Evolutionary conservation across 2,329 filamentous ascomycete genomes (phyloP).

Genomic region (Fusarium temperatum): DNA sequence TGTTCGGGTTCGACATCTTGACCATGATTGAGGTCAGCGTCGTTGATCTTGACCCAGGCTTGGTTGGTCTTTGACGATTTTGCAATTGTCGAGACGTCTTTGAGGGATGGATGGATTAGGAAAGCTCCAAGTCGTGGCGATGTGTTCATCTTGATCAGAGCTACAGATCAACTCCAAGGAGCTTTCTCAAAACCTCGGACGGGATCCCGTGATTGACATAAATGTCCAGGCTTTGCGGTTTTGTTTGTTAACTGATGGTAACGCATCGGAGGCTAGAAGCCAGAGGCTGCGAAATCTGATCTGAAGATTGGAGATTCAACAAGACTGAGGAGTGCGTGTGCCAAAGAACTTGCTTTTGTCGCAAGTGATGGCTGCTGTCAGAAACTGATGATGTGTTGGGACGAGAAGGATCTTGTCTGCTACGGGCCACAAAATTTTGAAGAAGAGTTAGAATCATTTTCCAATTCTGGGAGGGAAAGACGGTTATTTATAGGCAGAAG

Average conservation of each 20-base stretch:
- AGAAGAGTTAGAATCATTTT: neutral
- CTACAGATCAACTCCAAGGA: neutral
- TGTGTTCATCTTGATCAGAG: too few relatives aligned
- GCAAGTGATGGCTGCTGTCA: neutral
- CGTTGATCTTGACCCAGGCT: neutral
- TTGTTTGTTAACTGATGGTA: neutral
- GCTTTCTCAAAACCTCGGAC: neutral
- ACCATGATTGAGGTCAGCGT: rapidly evolving
- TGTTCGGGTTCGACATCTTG: neutral
- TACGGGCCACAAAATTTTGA: rapidly evolving
- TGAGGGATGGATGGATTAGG: neutral
- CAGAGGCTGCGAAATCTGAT: neutral
- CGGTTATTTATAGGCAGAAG: neutral
- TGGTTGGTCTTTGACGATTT: neutral
- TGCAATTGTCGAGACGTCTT: neutral
- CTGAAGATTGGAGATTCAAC: neutral
- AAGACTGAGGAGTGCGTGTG: neutral
- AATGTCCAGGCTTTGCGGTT: neutral
- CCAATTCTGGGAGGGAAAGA: too few relatives aligned
- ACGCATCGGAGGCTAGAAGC: rapidly evolving
- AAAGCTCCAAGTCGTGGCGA: too few relatives aligned
- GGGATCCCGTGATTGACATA: neutral
- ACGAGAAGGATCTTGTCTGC: too few relatives aligned
- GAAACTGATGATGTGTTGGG: neutral
- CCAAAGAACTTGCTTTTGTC: neutral